Evolutionary conservation across 495 filamentous ascomycete species (phyloP).

Genomic region (Lineolata rhizophorae): DNA sequence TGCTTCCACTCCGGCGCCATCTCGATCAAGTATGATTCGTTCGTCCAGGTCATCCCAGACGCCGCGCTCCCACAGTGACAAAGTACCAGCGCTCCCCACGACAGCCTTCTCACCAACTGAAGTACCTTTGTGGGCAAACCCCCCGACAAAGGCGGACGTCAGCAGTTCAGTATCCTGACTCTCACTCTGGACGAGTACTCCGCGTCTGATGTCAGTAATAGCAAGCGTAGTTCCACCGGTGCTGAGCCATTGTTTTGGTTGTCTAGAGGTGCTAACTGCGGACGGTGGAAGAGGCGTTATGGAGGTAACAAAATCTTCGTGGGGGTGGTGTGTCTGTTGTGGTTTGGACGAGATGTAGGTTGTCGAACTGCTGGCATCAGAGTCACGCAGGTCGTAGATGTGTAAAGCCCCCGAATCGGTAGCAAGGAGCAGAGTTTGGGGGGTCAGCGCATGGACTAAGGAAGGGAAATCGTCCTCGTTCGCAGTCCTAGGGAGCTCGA

Average conservation of each 20-base stretch:
- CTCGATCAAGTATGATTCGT: conserved; percentile 46
- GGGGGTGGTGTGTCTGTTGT: conserved; percentile 59
- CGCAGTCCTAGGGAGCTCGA: not conserved
- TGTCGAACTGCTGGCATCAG: not conserved
- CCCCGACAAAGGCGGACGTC: conserved; percentile 48
- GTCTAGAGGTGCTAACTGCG: conserved; percentile 55
- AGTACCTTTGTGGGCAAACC: conserved; percentile 36
- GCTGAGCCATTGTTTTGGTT: conserved; percentile 77
- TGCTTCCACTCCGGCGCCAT: conserved; percentile 48
- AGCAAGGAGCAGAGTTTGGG: conserved; percentile 72
- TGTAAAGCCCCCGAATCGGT: conserved; percentile 80
- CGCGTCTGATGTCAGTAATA: conserved; percentile 65
- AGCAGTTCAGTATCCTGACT: conserved; percentile 88
- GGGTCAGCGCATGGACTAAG: conserved; percentile 56
- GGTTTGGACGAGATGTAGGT: conserved; percentile 28
- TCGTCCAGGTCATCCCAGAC: conserved; percentile 90
- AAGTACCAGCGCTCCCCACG: conserved; percentile 59
- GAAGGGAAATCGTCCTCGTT: conserved; percentile 39
- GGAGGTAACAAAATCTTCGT: conserved; percentile 84
- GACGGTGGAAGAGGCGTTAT: conserved; percentile 66
- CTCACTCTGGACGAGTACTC: conserved; percentile 66
- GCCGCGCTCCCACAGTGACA: conserved; percentile 85
- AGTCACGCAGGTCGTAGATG: conserved; percentile 64
- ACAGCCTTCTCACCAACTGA: conserved; percentile 53
- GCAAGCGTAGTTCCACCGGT: conserved; percentile 80